These are phyloP conservation scores for Elongisporangium senticosum DNA, from an alignment of 352 stramenopile genomes.

Conservation along the genomic window DNA sequence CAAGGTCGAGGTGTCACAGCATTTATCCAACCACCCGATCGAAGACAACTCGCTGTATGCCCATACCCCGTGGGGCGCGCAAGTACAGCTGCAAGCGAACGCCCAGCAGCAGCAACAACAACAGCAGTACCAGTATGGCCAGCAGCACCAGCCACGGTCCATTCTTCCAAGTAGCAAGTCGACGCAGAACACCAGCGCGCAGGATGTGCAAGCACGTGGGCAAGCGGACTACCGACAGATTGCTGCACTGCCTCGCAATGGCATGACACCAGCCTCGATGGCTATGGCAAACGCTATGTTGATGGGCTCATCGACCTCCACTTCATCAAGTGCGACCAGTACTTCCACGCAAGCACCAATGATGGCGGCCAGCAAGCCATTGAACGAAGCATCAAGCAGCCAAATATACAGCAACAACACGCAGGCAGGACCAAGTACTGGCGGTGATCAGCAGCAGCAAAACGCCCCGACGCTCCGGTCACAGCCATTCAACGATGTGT, in stretches of 20 bases:
- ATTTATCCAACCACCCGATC: conserved; percentile 24
- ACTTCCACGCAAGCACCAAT: not conserved
- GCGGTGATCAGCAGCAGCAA: conserved; percentile 3
- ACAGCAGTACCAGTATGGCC: conserved; percentile 20
- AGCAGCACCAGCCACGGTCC: conserved; percentile 10
- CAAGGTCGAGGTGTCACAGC: conserved; percentile 79
- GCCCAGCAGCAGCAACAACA: conserved; percentile 13
- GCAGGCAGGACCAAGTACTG: not conserved
- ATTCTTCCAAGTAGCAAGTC: not conserved
- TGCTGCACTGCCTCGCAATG: not conserved
- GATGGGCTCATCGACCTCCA: not conserved
- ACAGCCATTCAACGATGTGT: conserved; percentile 1
- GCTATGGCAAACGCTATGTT: not conserved
- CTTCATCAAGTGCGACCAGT: not conserved
- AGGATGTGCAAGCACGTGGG: not conserved
- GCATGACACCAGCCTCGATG: not conserved
- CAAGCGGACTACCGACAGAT: not conserved
- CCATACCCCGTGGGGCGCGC: conserved; percentile 8
- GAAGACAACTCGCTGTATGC: conserved; percentile 19
- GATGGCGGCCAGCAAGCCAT: not conserved
- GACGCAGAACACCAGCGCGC: not conserved
- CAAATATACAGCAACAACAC: conserved; percentile 7
- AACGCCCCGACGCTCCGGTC: conserved; percentile 11
- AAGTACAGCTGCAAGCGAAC: conserved; percentile 7
- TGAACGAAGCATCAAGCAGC: not conserved